Evolutionary conservation across 345 rosid species (phyloP), one percentile per base, ranked within the genome.

Genomic region (Stellera chamaejasme): DNA sequence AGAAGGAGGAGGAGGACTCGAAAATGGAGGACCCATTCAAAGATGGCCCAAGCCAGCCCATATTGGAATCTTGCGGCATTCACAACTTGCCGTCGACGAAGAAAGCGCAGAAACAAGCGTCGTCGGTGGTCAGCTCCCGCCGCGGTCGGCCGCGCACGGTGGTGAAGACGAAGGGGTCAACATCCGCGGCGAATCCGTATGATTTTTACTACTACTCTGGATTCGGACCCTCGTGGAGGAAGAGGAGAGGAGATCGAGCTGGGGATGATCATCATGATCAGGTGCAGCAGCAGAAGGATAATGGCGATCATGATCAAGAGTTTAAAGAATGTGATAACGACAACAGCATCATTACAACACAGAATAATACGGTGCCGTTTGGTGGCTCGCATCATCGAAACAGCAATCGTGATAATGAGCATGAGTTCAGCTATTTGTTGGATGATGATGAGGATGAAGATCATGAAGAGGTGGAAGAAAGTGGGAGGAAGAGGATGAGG

Each of bases 201-300:
- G 88, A 83, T 77, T 91, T 81, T 63, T 91, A 91, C 62, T 91
- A 91, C 64, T 91, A 91, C 76, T 79, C 96, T n/a, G 98, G 96
- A 66, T 91, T 88, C 58, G 96, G 98, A 16, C 98, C 96, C 41
- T 47, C 64, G 50, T 83, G 98, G 96, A 83, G 92, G n/a, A 88
- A 77, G 50, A 69, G 77, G 48, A 70, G 90, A 67, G 75, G 83
- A 16, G 78, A 69, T 13, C 28, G 67, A 51, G 54, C 58, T 48
- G 48, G 43, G 0, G 62, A 56, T 19, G 23, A 19, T 19, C 23
- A 19, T 19, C 23, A 19, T 0, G 23, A 19, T 19, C 23, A 19
- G 23, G 23, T 19, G 23, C 23, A 19, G 32, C 70, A 3, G n/a
- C 61, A 27, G 45, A 58, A 27, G 14, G 42, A 32, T 0, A 41